Percentiles rank a stretch among this genome's conserved stretches.
Conservation (phyloP, 345 rosid species). For the Gossypium ekmanianum region DNA sequence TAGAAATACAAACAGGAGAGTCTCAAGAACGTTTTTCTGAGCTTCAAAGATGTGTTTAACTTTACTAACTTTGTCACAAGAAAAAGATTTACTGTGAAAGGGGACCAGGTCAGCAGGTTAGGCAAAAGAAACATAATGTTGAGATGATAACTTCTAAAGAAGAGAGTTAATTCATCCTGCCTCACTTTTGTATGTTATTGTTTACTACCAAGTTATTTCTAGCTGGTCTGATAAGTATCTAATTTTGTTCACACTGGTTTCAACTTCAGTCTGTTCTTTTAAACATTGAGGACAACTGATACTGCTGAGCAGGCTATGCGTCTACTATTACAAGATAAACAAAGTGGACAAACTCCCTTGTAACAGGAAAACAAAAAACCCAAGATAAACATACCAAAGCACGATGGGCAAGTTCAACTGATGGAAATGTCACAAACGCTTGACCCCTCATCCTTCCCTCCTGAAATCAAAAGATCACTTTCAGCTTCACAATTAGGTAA, state of each 20-base stretch:
- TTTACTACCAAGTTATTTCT: background rate
- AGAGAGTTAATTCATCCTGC: background rate
- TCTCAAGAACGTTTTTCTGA: background rate
- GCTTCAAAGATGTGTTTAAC: conserved; percentile 4
- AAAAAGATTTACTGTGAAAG: background rate
- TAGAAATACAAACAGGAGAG: background rate
- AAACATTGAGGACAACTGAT: background rate
- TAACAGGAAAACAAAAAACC: conserved; percentile 6
- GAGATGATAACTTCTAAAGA: background rate
- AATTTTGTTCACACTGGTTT: background rate
- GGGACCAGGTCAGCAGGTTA: background rate
- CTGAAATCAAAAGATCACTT: conserved; percentile 35
- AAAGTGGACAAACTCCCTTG: background rate
- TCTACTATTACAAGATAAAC: background rate
- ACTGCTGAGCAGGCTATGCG: background rate
- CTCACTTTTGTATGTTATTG: background rate
- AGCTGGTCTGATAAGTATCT: background rate
- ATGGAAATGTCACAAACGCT: conserved; percentile 93
- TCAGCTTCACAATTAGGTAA: conserved; percentile 9
- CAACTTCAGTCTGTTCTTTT: background rate
- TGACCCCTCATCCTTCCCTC: conserved; percentile 98
- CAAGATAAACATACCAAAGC: conserved; percentile 61
- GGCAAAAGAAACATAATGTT: background rate
- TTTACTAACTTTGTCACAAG: background rate
- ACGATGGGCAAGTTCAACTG: conserved; percentile 74